Base-by-base conservation (phyloP, 2,329 filamentous ascomycete species). In the Sclerotinia subarctica region DNA sequence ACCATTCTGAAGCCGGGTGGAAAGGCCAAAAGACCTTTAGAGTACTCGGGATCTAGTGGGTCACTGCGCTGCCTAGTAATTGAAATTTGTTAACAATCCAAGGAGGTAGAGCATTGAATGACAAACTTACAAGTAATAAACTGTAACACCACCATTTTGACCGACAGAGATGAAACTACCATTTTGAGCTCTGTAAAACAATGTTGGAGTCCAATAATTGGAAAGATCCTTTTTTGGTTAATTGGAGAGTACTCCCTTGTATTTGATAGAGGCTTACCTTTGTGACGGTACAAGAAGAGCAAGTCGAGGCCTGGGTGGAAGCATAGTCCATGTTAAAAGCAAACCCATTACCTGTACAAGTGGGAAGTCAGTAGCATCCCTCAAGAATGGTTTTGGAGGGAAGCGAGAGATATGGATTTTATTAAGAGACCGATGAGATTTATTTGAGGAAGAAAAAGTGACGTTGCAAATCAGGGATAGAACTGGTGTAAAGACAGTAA, bases 161-260 rank as follows among this genome's bases (percentile, higher is more conserved):
- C 74, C 64, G 19, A 81, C 78, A 15, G 77, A 73, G 66, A 81
- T 80, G 74, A 89, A 87, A 66, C 80, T 84, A 17, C 87, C 87
- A 73, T 88, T 84, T 54, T 82, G 74, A 56, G 83, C 81, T 69
- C 84, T 78, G 68, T 80, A 81, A 74, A 83, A 87, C 3, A 90
- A 79, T 71, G 80, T 82, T 0, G 88, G 88, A n/a, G 85, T 85
- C 88, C 88, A 91, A 79, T 91, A 91, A 76, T 87, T 89, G 69
- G 84, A 88, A 67, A 84, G 77, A 75, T 90, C 67, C 67, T 68
- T 26, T 21, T 38, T 7, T 35, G 8, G 54, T 66, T 26, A 68
- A 42, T 15, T 19, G 3, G 21, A 21, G 24, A 38, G 29, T 42
- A 19, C 5, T 11, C 11, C 19, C 42, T 29, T 29, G 6, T 15